Evolutionary conservation across 2,329 filamentous ascomycete species (phyloP), one percentile per base, ranked within the genome.

Genomic region (Emericellopsis cladophorae): DNA sequence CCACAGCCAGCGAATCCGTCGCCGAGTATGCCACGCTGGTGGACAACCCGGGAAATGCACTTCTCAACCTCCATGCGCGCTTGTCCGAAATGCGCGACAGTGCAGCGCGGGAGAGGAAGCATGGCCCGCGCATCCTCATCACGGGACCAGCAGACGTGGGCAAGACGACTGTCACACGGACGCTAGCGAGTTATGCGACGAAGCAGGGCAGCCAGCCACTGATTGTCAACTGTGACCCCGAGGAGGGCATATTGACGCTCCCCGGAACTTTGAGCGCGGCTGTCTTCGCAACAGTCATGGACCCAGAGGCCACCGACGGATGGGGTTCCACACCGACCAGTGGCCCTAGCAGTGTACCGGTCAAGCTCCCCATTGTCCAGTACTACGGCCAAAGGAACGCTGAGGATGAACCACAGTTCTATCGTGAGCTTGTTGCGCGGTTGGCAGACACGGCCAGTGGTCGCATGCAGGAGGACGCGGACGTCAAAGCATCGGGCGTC

Each of bases 311-410:
- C 2, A 84, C 90, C 52, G 81, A 87, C 45, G 86, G 84, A 16
- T 95, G 88, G 80, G 92, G 92, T 9, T 86, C 76, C 49, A 89
- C 86, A 50, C 89, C 90, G 0, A 94, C 89, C 51, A 93, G 84
- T 48, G 92, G 90, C 0, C 89, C 92, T 1, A 92, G 83, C 50
- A 76, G 80, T 1, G 79, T 94, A 15, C 89, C 90, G 0, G 86
- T 95, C 40, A 96, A 95, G 66, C 70, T 95, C 51, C 92, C 92
- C 5, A 65, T 98, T 41, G 87, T 90, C 23, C 94, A 95, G 56
- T 86, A 88, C 60, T 94, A 85, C 58, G 90, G 92, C 14, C 68
- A 83, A 46, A 70, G 76, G 40, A 78, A 70, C 46, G 75, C 86
- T 1, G 81, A 87, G 49, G 83, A 87, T 39, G 83, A 87, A 45